These are phyloP conservation scores for Crotalaria pallida DNA, from an alignment of 306 rosid species.

Conservation along the genomic window DNA sequence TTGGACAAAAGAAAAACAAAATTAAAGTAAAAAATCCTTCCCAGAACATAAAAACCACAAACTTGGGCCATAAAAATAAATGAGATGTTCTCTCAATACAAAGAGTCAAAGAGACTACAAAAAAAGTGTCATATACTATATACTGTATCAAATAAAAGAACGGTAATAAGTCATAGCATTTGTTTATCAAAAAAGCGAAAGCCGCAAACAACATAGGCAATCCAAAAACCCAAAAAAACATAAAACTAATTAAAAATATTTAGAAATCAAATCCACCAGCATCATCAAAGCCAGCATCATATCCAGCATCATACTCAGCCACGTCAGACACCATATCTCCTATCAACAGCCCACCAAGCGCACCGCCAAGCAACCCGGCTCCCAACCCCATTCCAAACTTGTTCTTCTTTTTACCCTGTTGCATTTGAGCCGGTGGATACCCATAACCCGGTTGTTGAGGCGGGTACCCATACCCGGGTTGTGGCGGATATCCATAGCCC, in stretches of 20 bases:
- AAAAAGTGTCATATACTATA: too few species aligned
- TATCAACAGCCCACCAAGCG: slow-evolving; percentile 64
- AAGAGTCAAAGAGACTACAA: too few species aligned
- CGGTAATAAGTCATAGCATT: background rate
- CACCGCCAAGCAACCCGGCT: slow-evolving; percentile 79
- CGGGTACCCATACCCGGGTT: slow-evolving; percentile 15
- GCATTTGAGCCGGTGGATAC: slow-evolving; percentile 36
- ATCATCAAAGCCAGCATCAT: slow-evolving; percentile 39
- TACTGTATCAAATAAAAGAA: too few species aligned
- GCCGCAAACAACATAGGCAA: background rate
- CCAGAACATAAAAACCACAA: too few species aligned
- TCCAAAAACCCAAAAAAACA: background rate
- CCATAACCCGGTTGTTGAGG: slow-evolving; percentile 38
- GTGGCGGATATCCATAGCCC: slow-evolving; percentile 10
- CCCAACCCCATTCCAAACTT: slow-evolving; percentile 71
- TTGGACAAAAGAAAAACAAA: too few species aligned
- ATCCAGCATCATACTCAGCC: slow-evolving; percentile 29
- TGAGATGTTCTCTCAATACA: too few species aligned
- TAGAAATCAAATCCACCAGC: slow-evolving; percentile 34
- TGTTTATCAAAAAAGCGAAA: background rate
- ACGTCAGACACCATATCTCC: slow-evolving; percentile 76
- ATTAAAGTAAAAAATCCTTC: too few species aligned
- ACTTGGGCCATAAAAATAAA: too few species aligned
- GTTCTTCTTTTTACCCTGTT: slow-evolving; percentile 37
- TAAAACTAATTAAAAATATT: background rate